Evolutionary conservation across 768 basidiomycete genomes (phyloP), one percentile per base, ranked within the genome.

Genomic region (Lactarius trivialis): DNA sequence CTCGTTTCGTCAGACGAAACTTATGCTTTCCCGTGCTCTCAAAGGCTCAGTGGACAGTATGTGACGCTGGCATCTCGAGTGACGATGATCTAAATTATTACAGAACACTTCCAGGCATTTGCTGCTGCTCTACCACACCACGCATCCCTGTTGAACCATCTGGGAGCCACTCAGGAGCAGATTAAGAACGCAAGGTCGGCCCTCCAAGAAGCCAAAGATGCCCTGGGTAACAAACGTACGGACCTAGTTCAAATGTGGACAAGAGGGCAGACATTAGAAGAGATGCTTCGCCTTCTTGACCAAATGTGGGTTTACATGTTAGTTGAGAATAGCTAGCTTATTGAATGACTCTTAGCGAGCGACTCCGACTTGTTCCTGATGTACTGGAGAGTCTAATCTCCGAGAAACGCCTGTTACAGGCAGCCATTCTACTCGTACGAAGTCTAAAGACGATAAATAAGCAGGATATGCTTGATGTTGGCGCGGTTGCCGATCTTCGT

Each of bases 111-210:
- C 71, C 88, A 96, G 74, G 86, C 94, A 2, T 98, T 98, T 72
- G 93, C 93, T 48, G 86, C 93, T n/a, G 88, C 94, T 0, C 77
- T 98, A 26, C 93, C 95, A 0, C 92, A 93, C 67, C 97, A 98
- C 72, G 83, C 91, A 2, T 81, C 85, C 2, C 78, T 98, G 14
- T 69, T 94, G 43, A 81, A 75, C 51, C 87, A 91, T 60, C 80
- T 99, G 4, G 77, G 78, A 15, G 79, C 82, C 36, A 84, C 89
- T 4, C 94, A 96, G 73, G 74, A 77, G 0, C 88, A 97, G 68
- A 82, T 94, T 39, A 77, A 80, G 24, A 82, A 83, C 39, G 83
- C 93, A 15, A 85, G 91, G 48, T 76, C 81, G 9, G 75, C 83
- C 19, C 76, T 99, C 26, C 81, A 84, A 51, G 92, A 93, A 71